phyloP scores from a whole-genome alignment of 2,329 filamentous ascomycete species.

The Sphaerulina musiva region DNA sequence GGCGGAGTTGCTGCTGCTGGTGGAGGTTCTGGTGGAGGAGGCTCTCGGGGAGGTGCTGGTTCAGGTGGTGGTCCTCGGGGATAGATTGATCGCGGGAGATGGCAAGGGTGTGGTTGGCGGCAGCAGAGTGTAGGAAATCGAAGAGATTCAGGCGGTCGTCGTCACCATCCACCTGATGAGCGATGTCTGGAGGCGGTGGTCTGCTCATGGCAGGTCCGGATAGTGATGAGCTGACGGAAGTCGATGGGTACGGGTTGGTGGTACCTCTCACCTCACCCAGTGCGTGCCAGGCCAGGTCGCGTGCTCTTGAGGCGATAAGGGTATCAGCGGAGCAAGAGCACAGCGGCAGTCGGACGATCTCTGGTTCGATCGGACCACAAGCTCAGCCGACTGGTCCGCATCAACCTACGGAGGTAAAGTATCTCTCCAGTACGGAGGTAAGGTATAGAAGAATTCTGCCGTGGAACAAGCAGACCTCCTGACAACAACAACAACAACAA shows the following conservation, averaged over 20 bases:
- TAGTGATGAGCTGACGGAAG: background rate
- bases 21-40: no score
- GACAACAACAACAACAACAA: background rate
- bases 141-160: conserved; percentile 22
- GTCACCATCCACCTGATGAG: conserved; percentile 6
- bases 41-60: background rate
- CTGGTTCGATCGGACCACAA: conserved; percentile 5
- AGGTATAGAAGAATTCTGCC: background rate
- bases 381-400: background rate
- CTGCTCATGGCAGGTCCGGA: conserved; percentile 3
- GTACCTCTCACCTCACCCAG: background rate
- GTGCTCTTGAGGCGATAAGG: conserved; percentile 9
- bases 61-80: background rate
- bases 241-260: background rate
- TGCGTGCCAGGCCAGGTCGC: conserved; percentile 2
- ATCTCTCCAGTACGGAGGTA: background rate
- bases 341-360: conserved; percentile 3
- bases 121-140: conserved; percentile 24
- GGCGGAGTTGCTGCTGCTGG: background rate
- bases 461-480: background rate
- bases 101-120: conserved; percentile 17
- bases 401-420: background rate
- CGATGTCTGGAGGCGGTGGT: background rate
- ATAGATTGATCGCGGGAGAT: conserved; percentile 1
- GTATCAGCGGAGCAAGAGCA: conserved; percentile 7